Percentiles rank a stretch among this genome's conserved stretches.
phyloP scores from a whole-genome alignment of 495 filamentous ascomycete genomes.

The Oidiodendron maius region DNA sequence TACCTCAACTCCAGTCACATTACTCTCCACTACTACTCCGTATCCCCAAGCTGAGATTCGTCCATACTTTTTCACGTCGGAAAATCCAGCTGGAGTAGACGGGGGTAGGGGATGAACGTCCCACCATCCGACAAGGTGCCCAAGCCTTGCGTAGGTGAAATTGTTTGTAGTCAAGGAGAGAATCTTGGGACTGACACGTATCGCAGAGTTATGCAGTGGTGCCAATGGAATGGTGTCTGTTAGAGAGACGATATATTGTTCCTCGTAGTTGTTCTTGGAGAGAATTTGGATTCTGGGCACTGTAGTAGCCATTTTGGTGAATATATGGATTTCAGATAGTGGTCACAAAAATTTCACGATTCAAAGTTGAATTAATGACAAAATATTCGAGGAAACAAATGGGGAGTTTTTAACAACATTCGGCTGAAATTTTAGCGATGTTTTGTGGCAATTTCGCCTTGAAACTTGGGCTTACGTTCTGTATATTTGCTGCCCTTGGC shows the following conservation, averaged over 20 bases:
- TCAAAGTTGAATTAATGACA: no score
- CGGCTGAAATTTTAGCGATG: no score
- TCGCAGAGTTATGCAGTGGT: constrained; percentile 22
- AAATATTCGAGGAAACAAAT: no score
- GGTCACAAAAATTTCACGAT: no score
- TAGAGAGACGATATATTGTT: constrained; percentile 27
- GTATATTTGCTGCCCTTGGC: no score
- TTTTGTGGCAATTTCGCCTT: no score
- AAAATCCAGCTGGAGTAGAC: constrained; percentile 43
- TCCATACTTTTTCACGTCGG: constrained; percentile 40
- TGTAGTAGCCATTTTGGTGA: neutral
- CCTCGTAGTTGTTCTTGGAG: constrained; percentile 30
- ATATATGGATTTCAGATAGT: no score
- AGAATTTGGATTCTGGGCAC: constrained; percentile 27
- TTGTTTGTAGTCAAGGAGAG: constrained; percentile 50
- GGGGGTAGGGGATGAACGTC: constrained; percentile 29
- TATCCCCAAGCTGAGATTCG: constrained; percentile 54
- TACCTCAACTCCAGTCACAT: constrained; percentile 22
- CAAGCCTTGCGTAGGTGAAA: constrained; percentile 45
- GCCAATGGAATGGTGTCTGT: constrained; percentile 24
- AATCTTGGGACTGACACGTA: constrained; percentile 39
- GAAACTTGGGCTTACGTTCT: no score
- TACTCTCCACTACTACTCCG: constrained; percentile 43
- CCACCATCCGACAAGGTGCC: constrained; percentile 45
- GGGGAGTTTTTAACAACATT: no score